Conservation (phyloP, 176 grass and related monocot species). For the Melocanna baccifera region DNA sequence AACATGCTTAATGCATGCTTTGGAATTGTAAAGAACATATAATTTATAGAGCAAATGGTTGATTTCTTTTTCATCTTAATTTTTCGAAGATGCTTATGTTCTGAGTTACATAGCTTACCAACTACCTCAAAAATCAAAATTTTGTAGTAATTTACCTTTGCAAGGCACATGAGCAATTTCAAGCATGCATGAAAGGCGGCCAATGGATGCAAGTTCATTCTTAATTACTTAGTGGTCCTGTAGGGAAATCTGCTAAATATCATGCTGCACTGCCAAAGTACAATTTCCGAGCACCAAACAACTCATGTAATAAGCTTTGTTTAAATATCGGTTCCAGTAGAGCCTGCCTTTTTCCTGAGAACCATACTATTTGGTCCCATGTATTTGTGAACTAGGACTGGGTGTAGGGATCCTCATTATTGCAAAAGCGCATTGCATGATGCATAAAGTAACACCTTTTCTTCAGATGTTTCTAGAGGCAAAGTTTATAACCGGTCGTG, state of each 20-base stretch:
- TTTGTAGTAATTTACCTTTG: no score
- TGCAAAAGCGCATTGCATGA: not conserved
- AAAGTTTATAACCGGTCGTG: not conserved
- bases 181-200: not conserved
- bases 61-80: not conserved
- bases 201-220: not conserved
- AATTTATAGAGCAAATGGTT: not conserved
- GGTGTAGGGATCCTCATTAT: not conserved
- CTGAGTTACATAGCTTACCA: not conserved
- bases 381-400: not conserved
- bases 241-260: not conserved
- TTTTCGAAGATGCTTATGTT: not conserved
- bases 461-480: conserved; percentile 8
- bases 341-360: not conserved
- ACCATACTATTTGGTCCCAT: not conserved
- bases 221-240: not conserved
- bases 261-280: not conserved
- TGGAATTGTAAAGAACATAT: not conserved
- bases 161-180: not conserved
- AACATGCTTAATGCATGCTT: not conserved
- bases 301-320: not conserved
- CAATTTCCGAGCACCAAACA: not conserved
- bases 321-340: not conserved
- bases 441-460: conserved; percentile 13
- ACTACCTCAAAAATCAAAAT: not conserved